These are phyloP conservation scores for Sistotremastrum suecicum DNA, from an alignment of 768 basidiomycete species.

Conservation along the genomic window DNA sequence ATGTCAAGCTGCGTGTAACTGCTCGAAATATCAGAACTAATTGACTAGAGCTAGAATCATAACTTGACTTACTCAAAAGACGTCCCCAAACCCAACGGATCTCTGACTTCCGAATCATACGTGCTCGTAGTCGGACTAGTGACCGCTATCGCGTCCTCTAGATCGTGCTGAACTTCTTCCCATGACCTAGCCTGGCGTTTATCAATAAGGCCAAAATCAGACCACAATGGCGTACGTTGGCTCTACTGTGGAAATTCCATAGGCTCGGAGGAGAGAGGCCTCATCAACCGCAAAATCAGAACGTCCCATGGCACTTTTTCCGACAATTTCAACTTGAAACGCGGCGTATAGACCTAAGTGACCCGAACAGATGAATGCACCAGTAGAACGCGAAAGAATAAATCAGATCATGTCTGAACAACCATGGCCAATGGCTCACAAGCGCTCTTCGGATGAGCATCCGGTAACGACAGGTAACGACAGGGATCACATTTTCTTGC, in stretches of 20 bases:
- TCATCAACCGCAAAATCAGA: constrained; percentile 67
- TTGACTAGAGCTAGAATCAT: neutral
- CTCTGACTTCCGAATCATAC: constrained; percentile 47
- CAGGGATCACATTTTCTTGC: too few relatives aligned
- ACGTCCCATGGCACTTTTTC: constrained; percentile 30
- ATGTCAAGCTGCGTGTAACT: constrained; percentile 59
- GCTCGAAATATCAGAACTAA: constrained; percentile 1
- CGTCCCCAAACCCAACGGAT: constrained; percentile 67
- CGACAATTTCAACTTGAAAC: too few relatives aligned
- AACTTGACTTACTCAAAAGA: constrained; percentile 37
- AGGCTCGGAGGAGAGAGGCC: constrained; percentile 72
- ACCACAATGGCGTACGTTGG: constrained; percentile 42
- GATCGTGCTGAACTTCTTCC: constrained; percentile 83
- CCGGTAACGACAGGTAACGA: too few relatives aligned
- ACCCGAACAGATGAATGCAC: too few relatives aligned
- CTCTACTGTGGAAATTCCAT: constrained; percentile 63
- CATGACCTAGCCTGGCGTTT: constrained; percentile 45
- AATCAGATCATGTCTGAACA: too few relatives aligned
- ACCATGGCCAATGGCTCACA: too few relatives aligned
- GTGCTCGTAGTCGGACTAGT: constrained; percentile 41
- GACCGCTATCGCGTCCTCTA: constrained; percentile 62
- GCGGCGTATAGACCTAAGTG: too few relatives aligned
- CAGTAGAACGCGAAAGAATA: too few relatives aligned
- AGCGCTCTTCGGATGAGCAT: too few relatives aligned
- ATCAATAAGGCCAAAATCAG: constrained; percentile 1